Percentiles rank a stretch among this genome's conserved stretches.
These are phyloP conservation scores for Penstemon eatonii DNA, from an alignment of 257 asterid genomes.

Conservation along the genomic window DNA sequence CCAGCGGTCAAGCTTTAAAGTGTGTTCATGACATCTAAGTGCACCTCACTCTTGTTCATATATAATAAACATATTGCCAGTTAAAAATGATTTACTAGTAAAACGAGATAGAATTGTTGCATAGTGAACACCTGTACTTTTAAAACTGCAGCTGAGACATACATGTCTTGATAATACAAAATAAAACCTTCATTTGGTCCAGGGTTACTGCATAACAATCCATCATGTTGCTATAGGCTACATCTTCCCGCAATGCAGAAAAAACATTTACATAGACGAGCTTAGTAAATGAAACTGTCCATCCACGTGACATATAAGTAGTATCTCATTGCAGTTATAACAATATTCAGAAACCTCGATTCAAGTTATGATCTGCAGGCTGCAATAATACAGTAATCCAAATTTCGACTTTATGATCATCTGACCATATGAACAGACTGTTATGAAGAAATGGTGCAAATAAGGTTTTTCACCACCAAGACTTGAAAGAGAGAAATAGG, in stretches of 20 bases:
- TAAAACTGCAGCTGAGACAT: constrained; percentile 91
- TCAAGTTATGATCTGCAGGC: neutral
- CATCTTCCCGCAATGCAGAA: constrained; percentile 44
- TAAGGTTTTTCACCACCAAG: neutral
- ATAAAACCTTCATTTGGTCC: constrained; percentile 82
- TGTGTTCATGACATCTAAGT: constrained; percentile 96
- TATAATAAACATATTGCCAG: constrained; percentile 8
- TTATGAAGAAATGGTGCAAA: neutral
- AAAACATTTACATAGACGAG: constrained; percentile 23
- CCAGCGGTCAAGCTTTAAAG: constrained; percentile 97
- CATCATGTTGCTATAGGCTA: constrained; percentile 44
- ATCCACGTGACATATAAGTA: constrained; percentile 15
- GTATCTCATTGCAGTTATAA: neutral
- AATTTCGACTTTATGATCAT: constrained; percentile 8
- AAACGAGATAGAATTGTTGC: constrained; percentile 21
- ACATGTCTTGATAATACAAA: constrained; percentile 93
- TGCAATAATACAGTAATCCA: neutral
- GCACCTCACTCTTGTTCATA: constrained; percentile 85
- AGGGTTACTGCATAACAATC: constrained; percentile 69
- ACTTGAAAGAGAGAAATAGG: neutral
- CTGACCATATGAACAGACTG: neutral
- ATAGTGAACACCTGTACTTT: constrained; percentile 76
- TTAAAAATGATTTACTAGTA: constrained; percentile 11
- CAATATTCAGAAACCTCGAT: neutral
- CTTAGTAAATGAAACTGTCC: constrained; percentile 14